Percentiles rank a stretch among this genome's conserved stretches.
Conservation (phyloP, 176 grass and related monocot species). For the Aegilops sharonensis region DNA sequence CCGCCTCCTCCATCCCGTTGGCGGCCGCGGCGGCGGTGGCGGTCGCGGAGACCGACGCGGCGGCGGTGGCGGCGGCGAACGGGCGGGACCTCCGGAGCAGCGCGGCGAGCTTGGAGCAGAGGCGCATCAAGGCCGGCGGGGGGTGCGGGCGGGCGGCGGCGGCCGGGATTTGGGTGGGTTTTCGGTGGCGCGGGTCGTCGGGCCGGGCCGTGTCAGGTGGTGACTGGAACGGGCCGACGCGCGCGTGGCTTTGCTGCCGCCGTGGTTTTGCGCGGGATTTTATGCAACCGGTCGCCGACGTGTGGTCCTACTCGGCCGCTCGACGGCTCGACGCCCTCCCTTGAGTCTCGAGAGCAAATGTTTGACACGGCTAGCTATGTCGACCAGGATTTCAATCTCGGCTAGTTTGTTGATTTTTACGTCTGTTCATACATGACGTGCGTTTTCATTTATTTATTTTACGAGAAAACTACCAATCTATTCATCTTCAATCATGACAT, state of each 20-base stretch:
- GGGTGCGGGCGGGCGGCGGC: background rate
- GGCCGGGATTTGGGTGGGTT: background rate
- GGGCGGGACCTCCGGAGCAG: conserved; percentile 62
- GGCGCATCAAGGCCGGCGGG: conserved; percentile 35
- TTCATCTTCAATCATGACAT: no score
- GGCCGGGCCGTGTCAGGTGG: background rate
- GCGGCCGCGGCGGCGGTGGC: conserved; percentile 3
- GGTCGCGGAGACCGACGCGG: conserved; percentile 17
- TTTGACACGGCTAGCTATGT: conserved; percentile 19
- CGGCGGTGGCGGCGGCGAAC: background rate
- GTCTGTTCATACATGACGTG: no score
- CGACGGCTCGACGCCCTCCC: background rate
- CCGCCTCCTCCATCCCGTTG: conserved; percentile 58
- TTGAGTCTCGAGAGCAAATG: background rate
- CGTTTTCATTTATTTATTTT: no score
- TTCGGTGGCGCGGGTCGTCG: background rate
- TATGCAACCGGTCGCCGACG: conserved; percentile 12
- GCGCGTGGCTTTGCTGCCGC: background rate
- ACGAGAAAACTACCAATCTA: no score
- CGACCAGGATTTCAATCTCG: background rate
- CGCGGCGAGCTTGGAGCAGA: conserved; percentile 62
- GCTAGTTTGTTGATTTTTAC: no score
- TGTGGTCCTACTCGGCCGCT: background rate
- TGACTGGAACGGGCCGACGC: conserved; percentile 26
- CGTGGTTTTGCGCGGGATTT: background rate